These are phyloP conservation scores for Phytophthora macrochlamydospora DNA, from an alignment of 352 stramenopile species.

Conservation along the genomic window DNA sequence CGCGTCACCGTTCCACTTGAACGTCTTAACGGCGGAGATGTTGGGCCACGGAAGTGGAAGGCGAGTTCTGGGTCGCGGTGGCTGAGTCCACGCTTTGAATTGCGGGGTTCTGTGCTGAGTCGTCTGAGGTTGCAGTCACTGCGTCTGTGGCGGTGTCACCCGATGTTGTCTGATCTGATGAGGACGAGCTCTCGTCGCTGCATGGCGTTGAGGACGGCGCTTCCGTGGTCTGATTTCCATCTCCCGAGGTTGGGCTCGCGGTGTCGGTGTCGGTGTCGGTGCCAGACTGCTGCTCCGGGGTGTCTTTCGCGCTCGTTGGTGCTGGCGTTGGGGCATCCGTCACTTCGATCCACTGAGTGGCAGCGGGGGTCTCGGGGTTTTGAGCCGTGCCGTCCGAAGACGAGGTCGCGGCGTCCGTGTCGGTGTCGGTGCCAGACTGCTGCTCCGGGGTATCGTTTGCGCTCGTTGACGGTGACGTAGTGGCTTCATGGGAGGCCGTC, in stretches of 20 bases:
- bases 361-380: neutral
- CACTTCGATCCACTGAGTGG: constrained; percentile 1
- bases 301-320: neutral
- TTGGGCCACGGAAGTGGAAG: neutral
- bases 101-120: neutral
- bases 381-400: no score
- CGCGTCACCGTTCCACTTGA: neutral
- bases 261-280: neutral
- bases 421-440: neutral
- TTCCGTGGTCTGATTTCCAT: no score
- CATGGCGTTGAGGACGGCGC: no score
- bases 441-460: neutral
- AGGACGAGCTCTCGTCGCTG: no score
- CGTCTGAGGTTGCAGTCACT: neutral
- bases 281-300: neutral
- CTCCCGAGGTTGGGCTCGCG: no score
- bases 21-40: neutral
- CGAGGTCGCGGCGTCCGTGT: neutral
- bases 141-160: no score
- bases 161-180: no score
- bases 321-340: neutral
- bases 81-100: neutral
- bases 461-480: neutral
- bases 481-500: neutral
- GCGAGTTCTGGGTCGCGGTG: neutral